phyloP scores from a whole-genome alignment of 176 grass and related monocot genomes.

The Phyllostachys edulis region DNA sequence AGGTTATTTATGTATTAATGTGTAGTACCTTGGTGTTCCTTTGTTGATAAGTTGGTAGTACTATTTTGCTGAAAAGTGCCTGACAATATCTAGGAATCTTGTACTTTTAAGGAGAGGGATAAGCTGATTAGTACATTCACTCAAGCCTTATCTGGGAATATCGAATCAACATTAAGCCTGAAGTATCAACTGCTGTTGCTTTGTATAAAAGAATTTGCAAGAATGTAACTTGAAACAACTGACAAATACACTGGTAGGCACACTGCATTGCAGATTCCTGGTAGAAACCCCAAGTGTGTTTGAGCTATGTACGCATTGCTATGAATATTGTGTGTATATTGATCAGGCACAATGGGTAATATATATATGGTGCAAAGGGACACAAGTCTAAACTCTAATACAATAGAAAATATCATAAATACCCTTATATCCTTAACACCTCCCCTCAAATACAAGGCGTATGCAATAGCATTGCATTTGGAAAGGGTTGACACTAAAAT shows the following conservation, averaged over 20 bases:
- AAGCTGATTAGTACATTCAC: not conserved
- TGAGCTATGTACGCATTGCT: no score
- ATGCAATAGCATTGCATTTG: no score
- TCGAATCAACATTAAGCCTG: not conserved
- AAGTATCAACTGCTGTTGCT: not conserved
- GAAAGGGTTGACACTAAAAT: no score
- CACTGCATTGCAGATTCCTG: not conserved
- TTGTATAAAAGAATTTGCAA: constrained; percentile 16
- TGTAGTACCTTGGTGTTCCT: constrained; percentile 26
- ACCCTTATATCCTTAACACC: no score
- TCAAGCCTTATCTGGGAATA: not conserved
- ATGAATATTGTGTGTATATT: no score
- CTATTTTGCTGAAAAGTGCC: constrained; percentile 27
- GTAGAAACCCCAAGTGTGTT: not conserved
- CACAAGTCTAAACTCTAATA: no score
- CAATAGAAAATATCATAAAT: no score
- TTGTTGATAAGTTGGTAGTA: constrained; percentile 15
- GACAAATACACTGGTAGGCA: not conserved
- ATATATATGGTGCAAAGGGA: no score
- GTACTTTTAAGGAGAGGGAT: not conserved
- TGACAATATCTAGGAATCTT: constrained; percentile 2
- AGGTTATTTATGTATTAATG: constrained; percentile 31
- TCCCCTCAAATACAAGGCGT: no score
- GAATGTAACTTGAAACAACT: not conserved
- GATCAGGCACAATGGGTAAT: no score